Conservation (phyloP, 345 rosid species). For the Excoecaria agallocha region DNA sequence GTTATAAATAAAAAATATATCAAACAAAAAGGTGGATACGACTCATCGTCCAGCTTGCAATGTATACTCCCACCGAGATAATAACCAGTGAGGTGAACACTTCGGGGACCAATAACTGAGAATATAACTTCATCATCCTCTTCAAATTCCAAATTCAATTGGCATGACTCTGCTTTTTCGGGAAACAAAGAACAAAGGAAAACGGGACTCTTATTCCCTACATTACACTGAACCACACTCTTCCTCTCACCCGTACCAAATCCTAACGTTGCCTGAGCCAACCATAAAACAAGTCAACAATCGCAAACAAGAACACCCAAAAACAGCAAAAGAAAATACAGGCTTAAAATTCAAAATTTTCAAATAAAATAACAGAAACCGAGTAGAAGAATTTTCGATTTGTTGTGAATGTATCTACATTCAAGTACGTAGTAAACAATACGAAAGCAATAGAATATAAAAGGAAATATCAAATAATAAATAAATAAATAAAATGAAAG, state of each 20-base stretch:
- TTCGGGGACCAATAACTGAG: constrained; percentile 65
- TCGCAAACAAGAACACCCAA: not conserved
- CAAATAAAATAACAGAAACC: too few species aligned
- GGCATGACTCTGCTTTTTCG: constrained; percentile 46
- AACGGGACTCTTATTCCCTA: constrained; percentile 60
- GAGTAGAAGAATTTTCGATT: not conserved
- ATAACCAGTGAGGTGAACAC: constrained; percentile 73
- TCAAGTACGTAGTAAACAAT: too few species aligned
- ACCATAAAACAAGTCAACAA: not conserved
- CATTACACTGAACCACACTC: constrained; percentile 66
- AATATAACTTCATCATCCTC: constrained; percentile 67
- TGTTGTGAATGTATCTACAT: too few species aligned
- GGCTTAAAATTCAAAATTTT: too few species aligned
- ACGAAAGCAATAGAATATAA: too few species aligned
- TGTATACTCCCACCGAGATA: constrained; percentile 23
- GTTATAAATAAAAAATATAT: not conserved
- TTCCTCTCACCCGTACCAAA: constrained; percentile 32
- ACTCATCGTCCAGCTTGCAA: constrained; percentile 35
- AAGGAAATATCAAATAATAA: not conserved
- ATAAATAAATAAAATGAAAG: not conserved
- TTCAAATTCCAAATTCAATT: constrained; percentile 64
- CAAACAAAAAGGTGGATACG: constrained; percentile 57
- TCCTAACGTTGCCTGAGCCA: constrained; percentile 65
- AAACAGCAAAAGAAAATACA: too few species aligned
- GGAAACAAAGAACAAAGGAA: constrained; percentile 61